phyloP scores from a whole-genome alignment of 164 flowering plant species.

The Aristolochia californica region DNA sequence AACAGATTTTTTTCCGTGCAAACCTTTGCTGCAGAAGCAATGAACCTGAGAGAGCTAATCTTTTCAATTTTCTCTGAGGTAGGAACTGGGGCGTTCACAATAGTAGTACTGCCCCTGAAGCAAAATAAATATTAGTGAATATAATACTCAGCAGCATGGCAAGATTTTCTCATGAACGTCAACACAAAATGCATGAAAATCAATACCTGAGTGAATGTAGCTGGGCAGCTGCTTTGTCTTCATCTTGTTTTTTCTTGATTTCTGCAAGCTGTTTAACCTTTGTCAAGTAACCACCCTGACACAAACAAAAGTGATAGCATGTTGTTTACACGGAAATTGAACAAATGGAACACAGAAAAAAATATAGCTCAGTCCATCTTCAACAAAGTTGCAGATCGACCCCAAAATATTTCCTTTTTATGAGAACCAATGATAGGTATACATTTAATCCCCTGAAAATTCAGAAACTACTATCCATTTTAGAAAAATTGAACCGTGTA shows the following conservation, averaged over 20 bases:
- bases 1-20: constrained; percentile 1
- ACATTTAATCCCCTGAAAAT: too few species aligned
- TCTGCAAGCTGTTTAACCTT: constrained; percentile 51
- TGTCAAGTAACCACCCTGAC: constrained; percentile 22
- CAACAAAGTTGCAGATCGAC: too few species aligned
- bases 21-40: constrained; percentile 21
- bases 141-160: background rate
- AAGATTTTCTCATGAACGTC: background rate
- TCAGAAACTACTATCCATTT: too few species aligned
- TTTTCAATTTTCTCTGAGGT: constrained; percentile 25
- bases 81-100: background rate
- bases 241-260: constrained; percentile 67
- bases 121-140: constrained; percentile 1
- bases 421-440: too few species aligned
- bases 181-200: background rate
- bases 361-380: too few species aligned
- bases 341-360: background rate
- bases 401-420: too few species aligned
- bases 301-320: background rate
- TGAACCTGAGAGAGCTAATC: constrained; percentile 34
- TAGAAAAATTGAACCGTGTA: too few species aligned
- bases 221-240: constrained; percentile 58
- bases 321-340: background rate
- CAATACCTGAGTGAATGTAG: constrained; percentile 65
- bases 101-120: constrained; percentile 22